Evolutionary conservation across 176 grass and related monocot species (phyloP).

Genomic region (Alopecurus myosuroides): DNA sequence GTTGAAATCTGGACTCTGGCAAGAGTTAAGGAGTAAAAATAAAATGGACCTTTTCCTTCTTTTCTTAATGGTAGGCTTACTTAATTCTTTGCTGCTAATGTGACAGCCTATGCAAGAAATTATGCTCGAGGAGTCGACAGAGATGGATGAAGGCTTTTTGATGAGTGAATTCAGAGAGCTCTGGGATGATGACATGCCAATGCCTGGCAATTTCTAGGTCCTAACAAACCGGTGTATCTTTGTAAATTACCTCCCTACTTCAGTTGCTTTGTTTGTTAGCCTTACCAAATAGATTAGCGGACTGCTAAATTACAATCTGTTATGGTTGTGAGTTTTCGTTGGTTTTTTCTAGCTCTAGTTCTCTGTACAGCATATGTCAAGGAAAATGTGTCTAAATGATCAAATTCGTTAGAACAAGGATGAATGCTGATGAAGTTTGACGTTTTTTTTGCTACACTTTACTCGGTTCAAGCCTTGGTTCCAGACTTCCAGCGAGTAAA

Average conservation of each 20-base stretch:
- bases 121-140: conserved; percentile 46
- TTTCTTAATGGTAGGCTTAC: neutral
- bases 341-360: neutral
- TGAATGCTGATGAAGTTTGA: neutral
- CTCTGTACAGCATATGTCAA: conserved; percentile 21
- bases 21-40: neutral
- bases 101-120: conserved; percentile 68
- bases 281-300: conserved; percentile 12
- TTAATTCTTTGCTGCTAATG: neutral
- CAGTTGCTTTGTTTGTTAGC: conserved; percentile 9
- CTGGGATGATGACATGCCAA: conserved; percentile 51
- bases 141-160: conserved; percentile 57
- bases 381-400: neutral
- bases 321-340: conserved; percentile 16
- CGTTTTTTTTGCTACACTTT: neutral
- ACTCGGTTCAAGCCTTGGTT: neutral
- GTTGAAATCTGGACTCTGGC: neutral
- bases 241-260: conserved; percentile 28
- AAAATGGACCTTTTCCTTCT: neutral
- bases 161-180: conserved; percentile 79
- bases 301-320: conserved; percentile 3
- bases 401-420: neutral
- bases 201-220: conserved; percentile 43
- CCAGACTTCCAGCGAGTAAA: neutral
- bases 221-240: neutral